Percentiles rank a stretch among this genome's conserved stretches.
Evolutionary conservation across 768 basidiomycete species (phyloP).

Genomic region (Lyophyllum decastes): DNA sequence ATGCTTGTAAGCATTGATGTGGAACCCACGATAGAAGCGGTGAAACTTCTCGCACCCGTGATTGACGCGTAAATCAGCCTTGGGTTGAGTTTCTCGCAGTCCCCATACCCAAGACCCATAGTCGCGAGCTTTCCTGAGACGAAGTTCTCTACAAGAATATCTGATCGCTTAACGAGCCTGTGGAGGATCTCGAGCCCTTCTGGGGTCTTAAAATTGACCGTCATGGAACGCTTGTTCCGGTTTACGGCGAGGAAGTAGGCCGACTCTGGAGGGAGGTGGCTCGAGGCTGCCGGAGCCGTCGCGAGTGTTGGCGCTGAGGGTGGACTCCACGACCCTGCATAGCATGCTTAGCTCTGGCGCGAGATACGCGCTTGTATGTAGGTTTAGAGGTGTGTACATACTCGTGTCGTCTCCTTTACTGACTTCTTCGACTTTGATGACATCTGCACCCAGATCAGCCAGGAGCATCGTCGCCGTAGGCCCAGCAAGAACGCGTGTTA

Average conservation of each 20-base stretch:
- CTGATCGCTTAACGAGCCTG: conserved; percentile 69
- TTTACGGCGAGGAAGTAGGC: conserved; percentile 92
- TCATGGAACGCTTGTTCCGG: conserved; percentile 87
- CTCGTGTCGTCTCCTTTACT: conserved; percentile 84
- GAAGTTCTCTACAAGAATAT: conserved; percentile 91
- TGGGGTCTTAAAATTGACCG: conserved; percentile 82
- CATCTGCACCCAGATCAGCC: conserved; percentile 91
- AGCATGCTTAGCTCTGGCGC: conserved; percentile 7
- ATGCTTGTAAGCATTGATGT: background rate
- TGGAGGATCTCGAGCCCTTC: conserved; percentile 77
- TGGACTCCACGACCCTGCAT: conserved; percentile 65
- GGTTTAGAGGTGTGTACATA: conserved; percentile 1
- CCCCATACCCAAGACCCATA: conserved; percentile 86
- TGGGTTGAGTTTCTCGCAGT: conserved; percentile 76
- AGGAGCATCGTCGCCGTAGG: conserved; percentile 92
- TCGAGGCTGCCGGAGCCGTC: conserved; percentile 50
- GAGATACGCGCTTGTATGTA: background rate
- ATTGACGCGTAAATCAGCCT: conserved; percentile 86
- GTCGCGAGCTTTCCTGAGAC: conserved; percentile 81
- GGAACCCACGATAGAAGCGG: background rate
- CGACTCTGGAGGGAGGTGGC: conserved; percentile 82
- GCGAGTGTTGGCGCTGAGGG: conserved; percentile 54
- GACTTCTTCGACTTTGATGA: conserved; percentile 88
- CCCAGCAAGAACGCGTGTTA: conserved; percentile 90
- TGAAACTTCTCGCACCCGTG: conserved; percentile 55